phyloP scores from a whole-genome alignment of 495 filamentous ascomycete genomes.

The Lophiostoma macrostomum region DNA sequence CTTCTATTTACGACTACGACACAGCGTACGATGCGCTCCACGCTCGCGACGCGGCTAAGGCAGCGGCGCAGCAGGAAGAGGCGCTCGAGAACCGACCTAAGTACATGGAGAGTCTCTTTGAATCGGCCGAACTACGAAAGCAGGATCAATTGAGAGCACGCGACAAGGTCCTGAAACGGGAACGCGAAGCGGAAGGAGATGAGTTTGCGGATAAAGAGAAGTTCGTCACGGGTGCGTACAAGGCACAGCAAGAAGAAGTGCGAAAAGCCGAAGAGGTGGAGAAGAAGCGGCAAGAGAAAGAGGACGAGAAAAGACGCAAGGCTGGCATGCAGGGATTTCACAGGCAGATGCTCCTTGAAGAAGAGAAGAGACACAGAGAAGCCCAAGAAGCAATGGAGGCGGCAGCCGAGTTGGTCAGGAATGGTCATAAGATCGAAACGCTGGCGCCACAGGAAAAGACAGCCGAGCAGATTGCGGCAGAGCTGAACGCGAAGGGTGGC shows the following conservation, averaged over 20 bases:
- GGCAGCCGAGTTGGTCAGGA: conserved; percentile 48
- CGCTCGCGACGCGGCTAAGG: conserved; percentile 34
- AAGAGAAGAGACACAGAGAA: conserved; percentile 73
- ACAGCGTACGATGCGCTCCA: conserved; percentile 61
- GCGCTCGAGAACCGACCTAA: conserved; percentile 61
- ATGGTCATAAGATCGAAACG: conserved; percentile 45
- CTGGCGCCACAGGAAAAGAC: conserved; percentile 54
- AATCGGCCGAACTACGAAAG: conserved; percentile 81
- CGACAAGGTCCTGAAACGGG: conserved; percentile 79
- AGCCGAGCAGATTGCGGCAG: conserved; percentile 66
- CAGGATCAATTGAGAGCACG: conserved; percentile 83
- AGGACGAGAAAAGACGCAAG: conserved; percentile 59
- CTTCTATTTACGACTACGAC: conserved; percentile 76
- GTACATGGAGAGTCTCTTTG: conserved; percentile 79
- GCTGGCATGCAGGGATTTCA: conserved; percentile 89
- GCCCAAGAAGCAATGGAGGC: conserved; percentile 71
- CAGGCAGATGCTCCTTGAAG: conserved; percentile 71
- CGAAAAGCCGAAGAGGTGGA: conserved; percentile 79
- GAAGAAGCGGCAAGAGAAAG: conserved; percentile 61
- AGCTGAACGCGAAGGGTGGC: conserved; percentile 69
- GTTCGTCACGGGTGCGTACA: conserved; percentile 95
- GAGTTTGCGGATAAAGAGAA: conserved; percentile 93
- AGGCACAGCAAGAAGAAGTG: conserved; percentile 85
- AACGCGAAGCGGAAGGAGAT: conserved; percentile 90
- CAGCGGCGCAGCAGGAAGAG: conserved; percentile 37